Evolutionary conservation across 306 rosid species (phyloP), one percentile per base, ranked within the genome.

Genomic region (Quercus gilva): DNA sequence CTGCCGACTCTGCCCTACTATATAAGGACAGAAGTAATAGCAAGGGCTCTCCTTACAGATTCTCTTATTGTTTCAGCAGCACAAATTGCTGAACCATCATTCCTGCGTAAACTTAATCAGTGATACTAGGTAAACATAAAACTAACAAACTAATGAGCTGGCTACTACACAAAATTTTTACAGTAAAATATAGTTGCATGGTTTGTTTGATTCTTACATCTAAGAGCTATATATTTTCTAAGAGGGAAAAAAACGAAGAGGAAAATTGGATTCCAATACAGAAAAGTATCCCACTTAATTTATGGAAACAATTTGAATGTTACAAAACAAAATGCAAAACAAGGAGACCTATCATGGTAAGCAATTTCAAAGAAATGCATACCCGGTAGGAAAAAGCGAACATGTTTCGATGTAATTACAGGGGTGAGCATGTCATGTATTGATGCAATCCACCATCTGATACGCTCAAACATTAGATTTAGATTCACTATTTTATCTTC

Each of bases 401-500:
- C 51, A 63, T 19, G 73, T 81, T 74, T 73, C 65, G 82, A 85
- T 80, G 79, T 85, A 90, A 83, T 79, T 85, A 87, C 83, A 81
- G 73, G 81, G 55, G 83, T 28, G 79, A 74, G 82, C 80, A 49
- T 69, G 88, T 74, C 72, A 79, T 79, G 79, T 69, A 64, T 73
- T 77, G 82, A 78, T 76, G 72, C 75, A 79, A 80, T 87, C 84
- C 86, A 85, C 77, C 86, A 55, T 83, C 72, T 55, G 78, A 85
- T 35, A 61, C 74, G 75, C 74, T 35, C 77, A 60, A 29, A 78
- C 35, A 20, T 49, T 69, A 51, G 70, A 73, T 41, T 37, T 63
- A 55, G 79, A 78, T 76, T n/a, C 58, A 53, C 84, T 92, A 91
- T 79, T 90, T 91, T 6, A 75, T 83, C 83, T 95, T 95, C 91